Percentiles rank a stretch among this genome's conserved stretches.
These are phyloP conservation scores for Cydonia oblonga DNA, from an alignment of 331 rosid genomes.

Conservation along the genomic window DNA sequence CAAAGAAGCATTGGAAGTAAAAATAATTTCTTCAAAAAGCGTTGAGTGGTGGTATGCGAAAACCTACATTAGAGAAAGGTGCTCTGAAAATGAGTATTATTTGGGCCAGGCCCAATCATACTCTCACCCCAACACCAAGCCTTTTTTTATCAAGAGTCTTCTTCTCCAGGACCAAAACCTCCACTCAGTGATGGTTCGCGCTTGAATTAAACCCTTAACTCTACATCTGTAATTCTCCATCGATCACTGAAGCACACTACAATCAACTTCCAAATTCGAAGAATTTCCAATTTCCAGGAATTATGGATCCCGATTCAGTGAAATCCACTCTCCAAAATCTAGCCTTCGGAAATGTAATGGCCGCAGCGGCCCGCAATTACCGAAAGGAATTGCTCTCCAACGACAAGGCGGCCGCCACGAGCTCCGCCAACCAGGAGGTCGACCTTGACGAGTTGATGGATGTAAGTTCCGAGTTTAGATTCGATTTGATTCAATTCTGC, in stretches of 20 bases:
- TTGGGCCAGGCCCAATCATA: not conserved
- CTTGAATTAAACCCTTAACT: not conserved
- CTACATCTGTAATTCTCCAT: not conserved
- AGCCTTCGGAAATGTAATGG: not conserved
- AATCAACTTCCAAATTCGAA: not conserved
- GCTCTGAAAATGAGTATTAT: too few species aligned
- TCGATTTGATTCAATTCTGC: not conserved
- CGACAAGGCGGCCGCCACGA: conserved; percentile 46
- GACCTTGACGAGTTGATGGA: conserved; percentile 93
- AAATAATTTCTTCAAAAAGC: too few species aligned
- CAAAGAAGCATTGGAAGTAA: too few species aligned
- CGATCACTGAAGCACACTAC: not conserved
- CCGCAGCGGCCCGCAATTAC: not conserved
- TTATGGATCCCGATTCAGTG: not conserved
- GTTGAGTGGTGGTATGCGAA: too few species aligned
- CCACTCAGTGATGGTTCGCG: not conserved
- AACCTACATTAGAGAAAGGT: too few species aligned
- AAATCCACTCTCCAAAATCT: not conserved
- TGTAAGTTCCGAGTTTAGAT: conserved; percentile 27
- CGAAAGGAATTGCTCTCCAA: conserved; percentile 25
- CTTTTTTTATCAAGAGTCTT: not conserved
- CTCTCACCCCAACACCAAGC: not conserved
- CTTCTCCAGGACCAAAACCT: not conserved
- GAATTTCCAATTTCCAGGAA: not conserved
- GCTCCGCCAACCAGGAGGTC: conserved; percentile 60